These are phyloP conservation scores for Castanea crenata DNA, from an alignment of 306 rosid genomes.

Conservation along the genomic window DNA sequence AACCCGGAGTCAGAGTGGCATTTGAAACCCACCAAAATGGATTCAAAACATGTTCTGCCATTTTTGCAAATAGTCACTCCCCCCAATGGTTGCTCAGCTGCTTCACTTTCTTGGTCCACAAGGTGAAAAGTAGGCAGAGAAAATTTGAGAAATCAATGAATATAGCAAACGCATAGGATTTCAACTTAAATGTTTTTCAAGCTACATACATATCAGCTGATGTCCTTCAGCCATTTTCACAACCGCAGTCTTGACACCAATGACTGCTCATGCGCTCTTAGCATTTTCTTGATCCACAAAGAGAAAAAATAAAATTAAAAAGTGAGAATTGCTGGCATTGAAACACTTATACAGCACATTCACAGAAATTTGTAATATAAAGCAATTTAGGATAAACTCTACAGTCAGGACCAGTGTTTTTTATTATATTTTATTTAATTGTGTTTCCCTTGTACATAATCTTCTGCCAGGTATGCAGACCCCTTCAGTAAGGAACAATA, in stretches of 20 bases:
- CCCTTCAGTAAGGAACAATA: conserved; percentile 69
- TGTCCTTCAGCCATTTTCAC: background rate
- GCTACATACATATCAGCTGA: background rate
- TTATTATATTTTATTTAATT: conserved; percentile 24
- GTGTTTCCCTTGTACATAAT: conserved; percentile 29
- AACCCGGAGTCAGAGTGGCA: no score
- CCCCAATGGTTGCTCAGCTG: no score
- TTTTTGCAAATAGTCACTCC: no score
- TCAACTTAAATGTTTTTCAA: background rate
- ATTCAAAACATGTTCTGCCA: no score
- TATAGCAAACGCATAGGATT: background rate
- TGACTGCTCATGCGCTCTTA: conserved; percentile 12
- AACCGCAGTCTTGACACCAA: conserved; percentile 7
- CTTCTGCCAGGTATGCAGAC: conserved; percentile 23
- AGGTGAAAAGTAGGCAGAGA: background rate
- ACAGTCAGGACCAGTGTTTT: conserved; percentile 27
- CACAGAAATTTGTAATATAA: conserved; percentile 13
- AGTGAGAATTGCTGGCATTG: background rate
- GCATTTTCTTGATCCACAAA: background rate
- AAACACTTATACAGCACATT: conserved; percentile 21
- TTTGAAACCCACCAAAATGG: no score
- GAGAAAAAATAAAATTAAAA: background rate
- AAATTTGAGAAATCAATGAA: background rate
- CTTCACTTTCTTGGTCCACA: background rate
- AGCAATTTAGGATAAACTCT: conserved; percentile 7